A percentile compares a stretch with the other conserved stretches of the same genome.
Conservation (phyloP, 2,329 filamentous ascomycete genomes). For the Daldinia sp. region DNA sequence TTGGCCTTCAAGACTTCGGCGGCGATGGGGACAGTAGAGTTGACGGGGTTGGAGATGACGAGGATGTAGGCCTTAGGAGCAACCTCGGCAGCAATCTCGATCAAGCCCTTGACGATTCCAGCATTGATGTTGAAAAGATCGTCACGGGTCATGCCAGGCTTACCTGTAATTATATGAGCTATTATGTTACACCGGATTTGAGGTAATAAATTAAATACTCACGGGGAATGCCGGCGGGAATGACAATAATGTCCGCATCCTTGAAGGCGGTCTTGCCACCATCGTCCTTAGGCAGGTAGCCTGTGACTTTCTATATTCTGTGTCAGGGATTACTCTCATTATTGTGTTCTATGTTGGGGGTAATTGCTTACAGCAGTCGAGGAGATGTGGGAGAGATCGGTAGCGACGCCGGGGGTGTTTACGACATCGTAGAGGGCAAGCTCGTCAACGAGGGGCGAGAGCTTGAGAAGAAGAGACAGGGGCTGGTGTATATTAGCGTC, state of each 20-base stretch:
- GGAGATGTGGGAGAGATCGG: slow-evolving; percentile 98
- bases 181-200: slow-evolving; percentile 24
- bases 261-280: slow-evolving; percentile 90
- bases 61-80: slow-evolving; percentile 94
- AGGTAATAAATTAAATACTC: slow-evolving; percentile 55
- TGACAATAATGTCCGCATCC: slow-evolving; percentile 94
- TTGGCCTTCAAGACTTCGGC: slow-evolving; percentile 96
- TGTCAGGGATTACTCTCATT: slow-evolving; percentile 47
- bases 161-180: slow-evolving; percentile 70
- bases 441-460: slow-evolving; percentile 87
- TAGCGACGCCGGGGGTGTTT: slow-evolving; percentile 95
- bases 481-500: slow-evolving; percentile 69
- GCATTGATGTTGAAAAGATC: slow-evolving; percentile 99
- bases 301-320: slow-evolving; percentile 77
- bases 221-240: slow-evolving; percentile 98
- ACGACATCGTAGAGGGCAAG: slow-evolving; percentile 99
- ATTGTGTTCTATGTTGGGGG: slow-evolving; percentile 1
- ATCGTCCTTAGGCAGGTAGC: slow-evolving; percentile 87
- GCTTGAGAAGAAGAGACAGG: slow-evolving; percentile 95
- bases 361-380: slow-evolving; percentile 75
- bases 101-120: slow-evolving; percentile 93
- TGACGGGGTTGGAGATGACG: slow-evolving; percentile 99
- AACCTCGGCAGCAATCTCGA: slow-evolving; percentile 87
- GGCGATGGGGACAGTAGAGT: slow-evolving; percentile 97
- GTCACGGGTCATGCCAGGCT: slow-evolving; percentile 99